phyloP scores from a whole-genome alignment of 305 asterid genomes.

The Andrographis paniculata region DNA sequence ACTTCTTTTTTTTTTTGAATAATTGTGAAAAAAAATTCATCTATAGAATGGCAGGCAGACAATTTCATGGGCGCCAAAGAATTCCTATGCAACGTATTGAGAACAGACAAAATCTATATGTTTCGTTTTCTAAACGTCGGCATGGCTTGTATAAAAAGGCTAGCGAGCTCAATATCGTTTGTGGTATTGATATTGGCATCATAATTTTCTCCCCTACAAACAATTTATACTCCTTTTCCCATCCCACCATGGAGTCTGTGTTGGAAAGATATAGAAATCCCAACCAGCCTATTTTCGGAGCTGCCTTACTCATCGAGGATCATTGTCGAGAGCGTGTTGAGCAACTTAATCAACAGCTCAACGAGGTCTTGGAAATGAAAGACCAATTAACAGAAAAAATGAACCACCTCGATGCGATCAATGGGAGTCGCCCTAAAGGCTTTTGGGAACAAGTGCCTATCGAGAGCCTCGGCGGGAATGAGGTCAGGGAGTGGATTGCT shows the following conservation, averaged over 20 bases:
- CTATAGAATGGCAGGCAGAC: conserved; percentile 20
- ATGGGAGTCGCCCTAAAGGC: neutral
- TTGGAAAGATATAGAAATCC: conserved; percentile 17
- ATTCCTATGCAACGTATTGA: conserved; percentile 23
- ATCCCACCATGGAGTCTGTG: conserved; percentile 29
- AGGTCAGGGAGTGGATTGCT: conserved; percentile 13
- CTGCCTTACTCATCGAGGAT: neutral
- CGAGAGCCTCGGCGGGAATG: conserved; percentile 15
- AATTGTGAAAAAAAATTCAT: no score
- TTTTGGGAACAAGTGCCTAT: conserved; percentile 20
- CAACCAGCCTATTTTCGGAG: neutral
- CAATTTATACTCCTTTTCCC: no score
- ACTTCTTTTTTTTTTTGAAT: no score
- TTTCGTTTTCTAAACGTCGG: conserved; percentile 36
- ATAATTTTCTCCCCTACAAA: conserved; percentile 30
- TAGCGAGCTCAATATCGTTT: conserved; percentile 22
- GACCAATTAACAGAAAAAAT: neutral
- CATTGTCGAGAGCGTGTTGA: neutral
- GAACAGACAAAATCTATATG: conserved; percentile 19
- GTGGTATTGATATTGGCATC: conserved; percentile 28
- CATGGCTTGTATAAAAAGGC: conserved; percentile 24
- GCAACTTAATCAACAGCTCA: conserved; percentile 9
- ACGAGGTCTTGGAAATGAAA: conserved; percentile 8
- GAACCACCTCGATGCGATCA: conserved; percentile 11
- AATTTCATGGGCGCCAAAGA: conserved; percentile 27